phyloP scores from a whole-genome alignment of 2,329 filamentous ascomycete species.

The Botrytis paeoniae region DNA sequence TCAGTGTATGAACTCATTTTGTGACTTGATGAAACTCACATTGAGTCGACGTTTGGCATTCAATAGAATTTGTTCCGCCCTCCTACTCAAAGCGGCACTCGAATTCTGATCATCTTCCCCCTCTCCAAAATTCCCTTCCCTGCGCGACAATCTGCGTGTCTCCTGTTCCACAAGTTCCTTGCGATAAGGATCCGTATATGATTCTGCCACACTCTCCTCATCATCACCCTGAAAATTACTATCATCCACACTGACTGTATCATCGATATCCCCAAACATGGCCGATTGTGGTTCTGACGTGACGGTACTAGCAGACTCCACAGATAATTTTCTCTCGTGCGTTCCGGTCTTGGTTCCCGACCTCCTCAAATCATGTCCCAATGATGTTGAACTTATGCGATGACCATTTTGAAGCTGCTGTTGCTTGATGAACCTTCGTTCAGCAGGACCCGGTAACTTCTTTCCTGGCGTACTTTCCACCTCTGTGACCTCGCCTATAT shows the following conservation, averaged over 20 bases:
- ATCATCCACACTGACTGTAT: slow-evolving; percentile 59
- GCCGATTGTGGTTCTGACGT: slow-evolving; percentile 48
- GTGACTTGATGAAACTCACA: slow-evolving; percentile 50
- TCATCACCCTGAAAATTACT: slow-evolving; percentile 66
- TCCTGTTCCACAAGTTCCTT: slow-evolving; percentile 36
- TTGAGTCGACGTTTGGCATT: slow-evolving; percentile 89
- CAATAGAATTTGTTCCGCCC: slow-evolving; percentile 85
- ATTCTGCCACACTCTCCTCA: slow-evolving; percentile 58
- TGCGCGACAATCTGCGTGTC: slow-evolving; percentile 30
- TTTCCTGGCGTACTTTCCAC: slow-evolving; percentile 48
- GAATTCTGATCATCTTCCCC: slow-evolving; percentile 61
- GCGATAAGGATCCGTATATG: slow-evolving; percentile 36
- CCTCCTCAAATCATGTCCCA: slow-evolving; percentile 45
- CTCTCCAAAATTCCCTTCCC: slow-evolving; percentile 32
- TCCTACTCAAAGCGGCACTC: slow-evolving; percentile 71
- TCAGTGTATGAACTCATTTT: slow-evolving; percentile 20
- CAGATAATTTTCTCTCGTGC: slow-evolving; percentile 53
- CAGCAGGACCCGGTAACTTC: slow-evolving; percentile 35
- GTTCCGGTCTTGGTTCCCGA: slow-evolving; percentile 45
- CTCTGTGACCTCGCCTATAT: slow-evolving; percentile 58
- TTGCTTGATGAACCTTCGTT: slow-evolving; percentile 34
- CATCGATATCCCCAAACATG: slow-evolving; percentile 60
- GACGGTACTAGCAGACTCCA: slow-evolving; percentile 60
- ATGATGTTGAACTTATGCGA: slow-evolving; percentile 47
- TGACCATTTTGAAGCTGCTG: slow-evolving; percentile 26